Evolutionary conservation across 148 eudicot genomes (phyloP).

Genomic region (Selenicereus undatus): DNA sequence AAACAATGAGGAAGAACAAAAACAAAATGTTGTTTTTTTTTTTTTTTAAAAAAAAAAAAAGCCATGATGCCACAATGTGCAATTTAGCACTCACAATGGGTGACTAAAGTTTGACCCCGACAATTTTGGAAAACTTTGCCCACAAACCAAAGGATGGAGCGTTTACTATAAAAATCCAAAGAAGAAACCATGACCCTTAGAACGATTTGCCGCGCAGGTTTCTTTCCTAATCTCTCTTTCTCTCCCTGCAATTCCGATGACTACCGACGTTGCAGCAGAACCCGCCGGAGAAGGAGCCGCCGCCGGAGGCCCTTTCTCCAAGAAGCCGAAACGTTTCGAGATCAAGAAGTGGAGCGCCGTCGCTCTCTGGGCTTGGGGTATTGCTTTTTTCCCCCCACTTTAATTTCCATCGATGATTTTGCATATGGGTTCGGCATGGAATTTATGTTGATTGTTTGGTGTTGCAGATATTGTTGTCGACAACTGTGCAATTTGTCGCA

Average conservation of each 20-base stretch:
- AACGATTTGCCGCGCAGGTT: not conserved
- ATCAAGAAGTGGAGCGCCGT: conserved; percentile 98
- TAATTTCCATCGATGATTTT: not conserved
- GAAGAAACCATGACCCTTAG: not conserved
- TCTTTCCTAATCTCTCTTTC: not conserved
- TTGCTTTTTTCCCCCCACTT: too few relatives aligned
- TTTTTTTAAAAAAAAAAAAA: too few relatives aligned
- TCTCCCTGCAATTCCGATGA: conserved; percentile 28
- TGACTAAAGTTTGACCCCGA: not conserved
- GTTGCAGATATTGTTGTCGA: conserved; percentile 78
- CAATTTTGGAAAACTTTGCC: not conserved
- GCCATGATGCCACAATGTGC: not conserved
- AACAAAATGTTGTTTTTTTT: too few relatives aligned
- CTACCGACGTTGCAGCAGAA: conserved; percentile 54
- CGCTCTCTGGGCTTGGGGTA: conserved; percentile 97
- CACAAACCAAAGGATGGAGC: not conserved
- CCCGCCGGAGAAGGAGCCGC: conserved; percentile 60
- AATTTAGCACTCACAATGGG: not conserved
- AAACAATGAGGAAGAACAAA: too few relatives aligned
- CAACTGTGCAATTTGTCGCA: conserved; percentile 88
- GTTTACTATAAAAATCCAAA: not conserved
- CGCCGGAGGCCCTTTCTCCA: conserved; percentile 45
- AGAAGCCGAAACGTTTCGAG: conserved; percentile 79
- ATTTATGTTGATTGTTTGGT: not conserved
- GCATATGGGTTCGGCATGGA: not conserved